These are phyloP conservation scores for Plasmodium coatneyi DNA, from an alignment of 169 alveolate species.

Conservation along the genomic window DNA sequence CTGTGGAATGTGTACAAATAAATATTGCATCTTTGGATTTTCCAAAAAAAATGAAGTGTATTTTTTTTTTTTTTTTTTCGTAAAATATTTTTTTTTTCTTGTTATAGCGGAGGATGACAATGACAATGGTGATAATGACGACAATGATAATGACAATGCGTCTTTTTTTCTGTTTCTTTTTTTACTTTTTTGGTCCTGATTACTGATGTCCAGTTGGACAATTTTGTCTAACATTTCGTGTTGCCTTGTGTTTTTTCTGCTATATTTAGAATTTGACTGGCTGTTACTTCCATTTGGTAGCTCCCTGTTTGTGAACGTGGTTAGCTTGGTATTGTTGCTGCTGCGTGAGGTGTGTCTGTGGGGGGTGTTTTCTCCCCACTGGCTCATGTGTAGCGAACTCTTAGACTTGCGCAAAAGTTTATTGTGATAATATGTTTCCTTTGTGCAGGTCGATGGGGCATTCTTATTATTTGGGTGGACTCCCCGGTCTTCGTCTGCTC, in stretches of 20 bases:
- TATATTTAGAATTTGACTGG: background rate
- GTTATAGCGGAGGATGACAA: background rate
- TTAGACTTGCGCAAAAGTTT: background rate
- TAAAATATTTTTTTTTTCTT: constrained; percentile 12
- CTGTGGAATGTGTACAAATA: constrained; percentile 39
- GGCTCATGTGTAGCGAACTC: background rate
- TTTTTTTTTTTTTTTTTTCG: constrained; percentile 28
- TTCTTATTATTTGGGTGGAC: background rate
- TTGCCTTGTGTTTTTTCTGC: background rate
- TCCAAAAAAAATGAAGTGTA: constrained; percentile 22
- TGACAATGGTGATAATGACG: background rate
- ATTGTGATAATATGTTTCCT: background rate
- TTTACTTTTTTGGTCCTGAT: constrained; percentile 17
- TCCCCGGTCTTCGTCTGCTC: background rate
- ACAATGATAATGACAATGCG: background rate
- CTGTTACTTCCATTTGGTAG: background rate
- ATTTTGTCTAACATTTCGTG: constrained; percentile 63
- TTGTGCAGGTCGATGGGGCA: background rate
- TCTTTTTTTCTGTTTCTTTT: constrained; percentile 29
- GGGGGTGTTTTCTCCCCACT: background rate
- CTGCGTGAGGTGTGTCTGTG: background rate
- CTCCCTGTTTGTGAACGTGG: constrained; percentile 4
- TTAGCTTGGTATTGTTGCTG: constrained; percentile 9
- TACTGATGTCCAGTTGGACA: constrained; percentile 50
- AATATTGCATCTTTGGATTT: constrained; percentile 22